phyloP scores from a whole-genome alignment of 352 stramenopile genomes.

The Phytophthora constricta region DNA sequence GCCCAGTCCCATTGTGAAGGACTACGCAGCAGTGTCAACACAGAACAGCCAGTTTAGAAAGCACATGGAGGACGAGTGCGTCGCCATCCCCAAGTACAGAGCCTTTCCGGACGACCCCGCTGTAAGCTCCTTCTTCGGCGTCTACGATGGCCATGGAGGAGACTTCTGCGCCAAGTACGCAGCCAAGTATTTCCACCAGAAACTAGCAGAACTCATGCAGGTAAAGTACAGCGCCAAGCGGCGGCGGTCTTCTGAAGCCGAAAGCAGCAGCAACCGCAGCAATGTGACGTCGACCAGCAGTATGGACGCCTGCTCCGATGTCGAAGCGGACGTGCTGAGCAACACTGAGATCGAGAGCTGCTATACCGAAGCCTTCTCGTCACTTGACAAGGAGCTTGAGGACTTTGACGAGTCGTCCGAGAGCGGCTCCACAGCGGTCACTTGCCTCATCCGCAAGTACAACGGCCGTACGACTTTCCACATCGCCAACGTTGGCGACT shows the following conservation, averaged over 20 bases:
- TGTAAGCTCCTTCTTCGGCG: slow-evolving; percentile 81
- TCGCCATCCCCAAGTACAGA: slow-evolving; percentile 72
- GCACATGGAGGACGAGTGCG: slow-evolving; percentile 88
- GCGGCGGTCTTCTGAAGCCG: slow-evolving; percentile 33
- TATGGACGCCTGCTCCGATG: slow-evolving; percentile 37
- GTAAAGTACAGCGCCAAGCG: slow-evolving; percentile 48
- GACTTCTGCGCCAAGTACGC: slow-evolving; percentile 85
- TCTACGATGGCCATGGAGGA: slow-evolving; percentile 85
- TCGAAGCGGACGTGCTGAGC: slow-evolving; percentile 57
- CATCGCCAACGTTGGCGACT: slow-evolving; percentile 84
- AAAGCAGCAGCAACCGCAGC: slow-evolving; percentile 52
- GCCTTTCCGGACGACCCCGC: slow-evolving; percentile 65
- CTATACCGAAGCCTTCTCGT: slow-evolving; percentile 65
- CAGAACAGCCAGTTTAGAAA: slow-evolving; percentile 84
- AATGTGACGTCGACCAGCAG: slow-evolving; percentile 58
- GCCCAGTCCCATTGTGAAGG: slow-evolving; percentile 56
- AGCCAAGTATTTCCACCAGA: slow-evolving; percentile 70
- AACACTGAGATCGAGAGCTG: slow-evolving; percentile 67
- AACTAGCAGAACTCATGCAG: slow-evolving; percentile 54
- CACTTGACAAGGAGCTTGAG: slow-evolving; percentile 69
- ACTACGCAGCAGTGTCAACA: slow-evolving; percentile 77
- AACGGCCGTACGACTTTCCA: slow-evolving; percentile 69
- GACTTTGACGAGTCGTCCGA: slow-evolving; percentile 70
- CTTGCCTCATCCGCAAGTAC: slow-evolving; percentile 68
- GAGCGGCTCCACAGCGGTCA: slow-evolving; percentile 80